These are phyloP conservation scores for Rhodotorula babjevae DNA, from an alignment of 768 basidiomycete species.

Conservation along the genomic window DNA sequence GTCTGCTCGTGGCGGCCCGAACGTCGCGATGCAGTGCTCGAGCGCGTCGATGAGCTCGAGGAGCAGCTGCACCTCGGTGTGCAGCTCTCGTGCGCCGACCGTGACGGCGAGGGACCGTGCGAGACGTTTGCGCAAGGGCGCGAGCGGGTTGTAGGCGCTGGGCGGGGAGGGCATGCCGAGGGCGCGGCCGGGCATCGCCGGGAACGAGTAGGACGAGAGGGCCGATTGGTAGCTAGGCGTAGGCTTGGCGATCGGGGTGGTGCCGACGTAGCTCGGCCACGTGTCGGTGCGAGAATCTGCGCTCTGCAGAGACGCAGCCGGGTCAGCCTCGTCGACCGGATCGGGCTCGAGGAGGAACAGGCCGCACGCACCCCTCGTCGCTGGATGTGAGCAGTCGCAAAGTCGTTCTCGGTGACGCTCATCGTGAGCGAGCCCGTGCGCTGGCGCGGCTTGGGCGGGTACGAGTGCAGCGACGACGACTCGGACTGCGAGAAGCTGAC, in stretches of 20 bases:
- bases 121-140: constrained; percentile 32
- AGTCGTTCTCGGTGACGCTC: constrained; percentile 10
- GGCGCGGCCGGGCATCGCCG: neutral
- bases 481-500: constrained; percentile 18
- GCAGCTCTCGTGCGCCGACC: neutral
- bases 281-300: constrained; percentile 5
- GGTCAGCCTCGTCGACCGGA: neutral
- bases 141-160: constrained; percentile 15
- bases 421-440: neutral
- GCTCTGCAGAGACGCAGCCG: neutral
- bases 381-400: constrained; percentile 15
- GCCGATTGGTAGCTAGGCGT: constrained; percentile 9
- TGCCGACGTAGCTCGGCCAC: constrained; percentile 11
- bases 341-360: neutral
- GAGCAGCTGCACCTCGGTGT: constrained; percentile 33
- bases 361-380: constrained; percentile 6
- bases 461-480: constrained; percentile 24
- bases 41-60: constrained; percentile 38
- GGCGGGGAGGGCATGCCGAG: neutral
- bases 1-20: neutral
- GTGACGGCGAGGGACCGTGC: constrained; percentile 23
- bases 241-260: constrained; percentile 11
- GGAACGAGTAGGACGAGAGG: constrained; percentile 18
- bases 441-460: constrained; percentile 28
- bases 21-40: constrained; percentile 30